Evolutionary conservation across 768 basidiomycete species (phyloP).

Genomic region (Boletus insuetus): DNA sequence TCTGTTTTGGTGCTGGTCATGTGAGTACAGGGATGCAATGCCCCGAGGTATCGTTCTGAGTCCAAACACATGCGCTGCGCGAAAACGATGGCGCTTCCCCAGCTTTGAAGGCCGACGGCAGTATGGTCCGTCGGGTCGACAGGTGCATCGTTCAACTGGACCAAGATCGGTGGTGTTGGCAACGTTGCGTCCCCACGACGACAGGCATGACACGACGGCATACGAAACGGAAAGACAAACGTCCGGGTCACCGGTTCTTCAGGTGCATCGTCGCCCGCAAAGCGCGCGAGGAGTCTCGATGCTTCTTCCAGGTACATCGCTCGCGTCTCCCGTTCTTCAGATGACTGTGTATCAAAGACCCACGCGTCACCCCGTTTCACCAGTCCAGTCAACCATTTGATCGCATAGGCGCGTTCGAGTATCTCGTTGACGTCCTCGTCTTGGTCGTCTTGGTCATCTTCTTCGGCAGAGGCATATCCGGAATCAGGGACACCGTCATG

Average conservation of each 20-base stretch:
- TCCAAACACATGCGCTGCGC: slow-evolving; percentile 57
- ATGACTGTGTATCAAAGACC: slow-evolving; percentile 26
- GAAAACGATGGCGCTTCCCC: slow-evolving; percentile 76
- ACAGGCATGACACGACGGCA: slow-evolving; percentile 5
- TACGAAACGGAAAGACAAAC: slow-evolving; percentile 46
- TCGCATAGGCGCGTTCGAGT: slow-evolving; percentile 64
- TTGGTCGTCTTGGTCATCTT: slow-evolving; percentile 43
- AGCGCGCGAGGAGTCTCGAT: slow-evolving; percentile 52
- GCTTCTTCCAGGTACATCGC: slow-evolving; percentile 52
- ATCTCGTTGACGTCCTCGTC: slow-evolving; percentile 12
- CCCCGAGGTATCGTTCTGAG: slow-evolving; percentile 40
- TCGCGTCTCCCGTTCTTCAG: slow-evolving; percentile 41
- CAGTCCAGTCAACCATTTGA: slow-evolving; percentile 74
- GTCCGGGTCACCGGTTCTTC: slow-evolving; percentile 46
- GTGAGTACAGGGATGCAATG: slow-evolving; percentile 9
- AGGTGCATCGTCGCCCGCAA: slow-evolving; percentile 42
- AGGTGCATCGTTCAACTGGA: slow-evolving; percentile 71
- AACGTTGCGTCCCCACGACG: not conserved
- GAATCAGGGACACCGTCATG: slow-evolving; percentile 60
- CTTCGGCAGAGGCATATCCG: slow-evolving; percentile 75
- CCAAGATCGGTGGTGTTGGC: slow-evolving; percentile 27
- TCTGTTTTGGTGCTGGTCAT: not conserved
- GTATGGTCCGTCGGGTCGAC: slow-evolving; percentile 66
- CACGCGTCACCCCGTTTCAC: slow-evolving; percentile 59
- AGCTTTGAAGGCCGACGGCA: slow-evolving; percentile 80